Base-by-base conservation (phyloP, 163 green algal species). In the Trebouxiophyceae sp. region DNA sequence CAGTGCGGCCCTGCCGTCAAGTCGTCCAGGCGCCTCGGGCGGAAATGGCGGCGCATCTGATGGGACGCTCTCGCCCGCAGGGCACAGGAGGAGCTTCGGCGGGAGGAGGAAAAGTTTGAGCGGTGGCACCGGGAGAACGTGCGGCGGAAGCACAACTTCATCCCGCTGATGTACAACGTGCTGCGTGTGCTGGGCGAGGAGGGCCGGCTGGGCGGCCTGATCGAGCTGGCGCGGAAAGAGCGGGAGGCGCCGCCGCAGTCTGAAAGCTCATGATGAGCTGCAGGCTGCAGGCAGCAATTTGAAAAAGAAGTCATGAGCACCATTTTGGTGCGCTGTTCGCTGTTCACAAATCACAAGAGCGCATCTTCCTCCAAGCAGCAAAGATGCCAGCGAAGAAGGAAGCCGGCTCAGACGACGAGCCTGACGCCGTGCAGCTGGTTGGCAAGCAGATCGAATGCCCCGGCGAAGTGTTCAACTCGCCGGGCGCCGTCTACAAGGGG, bases 61-160 rank as follows among this genome's bases (percentile, higher is more conserved):
- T 50, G n/a, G n/a, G n/a, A n/a, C n/a, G 16, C 39, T 50, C 39
- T 50, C 16, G 39, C 39, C 39, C 16, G 39, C 39, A 50, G 39
- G 39, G 39, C 39, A 50, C 39, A 50, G 39, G 8, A 50, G 39
- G 8, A 8, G 39, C 8, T n/a, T 50, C 50, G 6, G 22, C 50
- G 8, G 26, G 84, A 93, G 79, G 70, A 86, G 44, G 57, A 79
- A 16, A 91, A 92, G 74, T 74, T 73, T 24, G 28, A 54, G 61
- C 50, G 45, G n/a, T 97, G 89, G 88, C 73, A 70, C 31, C 74
- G 86, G 0, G 90, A 97, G 71, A 97, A 97, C 78, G 72, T 93
- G 1, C 78, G 90, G 16, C 75, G 91, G 20, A 89, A 89, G 69
- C 86, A 95, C 70, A 96, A 97, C 75, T 99, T 96, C 79, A 81